These are phyloP conservation scores for Candida mesenterica DNA, from an alignment of 1,139 yeast species.

Conservation along the genomic window DNA sequence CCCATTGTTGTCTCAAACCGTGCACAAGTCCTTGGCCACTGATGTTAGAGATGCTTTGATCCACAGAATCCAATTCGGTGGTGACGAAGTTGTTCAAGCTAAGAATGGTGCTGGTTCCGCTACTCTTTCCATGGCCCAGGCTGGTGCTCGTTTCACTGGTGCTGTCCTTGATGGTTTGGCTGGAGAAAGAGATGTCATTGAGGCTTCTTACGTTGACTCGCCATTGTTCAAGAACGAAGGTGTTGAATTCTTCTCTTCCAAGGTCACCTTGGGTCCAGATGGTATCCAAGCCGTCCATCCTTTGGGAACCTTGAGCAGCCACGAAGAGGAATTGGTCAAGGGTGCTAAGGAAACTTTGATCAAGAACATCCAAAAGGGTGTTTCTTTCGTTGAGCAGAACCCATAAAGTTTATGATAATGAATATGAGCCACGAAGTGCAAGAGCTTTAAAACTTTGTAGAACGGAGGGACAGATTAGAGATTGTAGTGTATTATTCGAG, in stretches of 20 bases:
- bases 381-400: conserved; percentile 52
- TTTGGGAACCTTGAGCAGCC: conserved; percentile 51
- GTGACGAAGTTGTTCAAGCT: conserved; percentile 95
- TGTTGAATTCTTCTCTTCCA: conserved; percentile 62
- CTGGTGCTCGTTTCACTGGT: conserved; percentile 79
- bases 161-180: conserved; percentile 57
- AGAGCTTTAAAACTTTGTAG: too few relatives aligned
- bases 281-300: conserved; percentile 59
- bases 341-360: conserved; percentile 56
- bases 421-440: background rate
- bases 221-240: conserved; percentile 41
- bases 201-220: conserved; percentile 51
- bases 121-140: conserved; percentile 95
- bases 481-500: too few relatives aligned
- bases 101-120: conserved; percentile 95
- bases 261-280: conserved; percentile 55
- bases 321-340: conserved; percentile 58
- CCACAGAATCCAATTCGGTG: conserved; percentile 93
- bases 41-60: conserved; percentile 68
- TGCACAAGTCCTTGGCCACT: conserved; percentile 46
- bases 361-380: conserved; percentile 60
- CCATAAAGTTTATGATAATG: conserved; percentile 27
- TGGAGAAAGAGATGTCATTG: conserved; percentile 49
- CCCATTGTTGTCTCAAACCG: conserved; percentile 74
- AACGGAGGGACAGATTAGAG: too few relatives aligned